Evolutionary conservation across 257 asterid species (phyloP), one percentile per base, ranked within the genome.

Genomic region (Penstemon barbatus): DNA sequence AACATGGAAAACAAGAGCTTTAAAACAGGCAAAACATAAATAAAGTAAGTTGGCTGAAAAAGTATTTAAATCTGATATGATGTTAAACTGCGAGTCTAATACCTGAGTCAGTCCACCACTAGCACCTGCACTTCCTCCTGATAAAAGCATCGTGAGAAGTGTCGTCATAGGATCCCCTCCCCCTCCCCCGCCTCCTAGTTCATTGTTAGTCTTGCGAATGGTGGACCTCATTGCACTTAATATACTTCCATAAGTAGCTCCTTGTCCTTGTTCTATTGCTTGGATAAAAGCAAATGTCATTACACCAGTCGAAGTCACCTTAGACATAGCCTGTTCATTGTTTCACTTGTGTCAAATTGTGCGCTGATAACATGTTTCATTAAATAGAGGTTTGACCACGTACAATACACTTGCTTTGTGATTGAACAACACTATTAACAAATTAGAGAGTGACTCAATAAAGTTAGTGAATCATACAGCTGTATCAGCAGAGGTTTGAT

Each of bases 281-380:
- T 94, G 96, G 79, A 94, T 94, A 80, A 94, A 87, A 3, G 97
- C 85, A 79, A 42, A 94, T 44, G 99, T 94, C 99, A 94, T 94
- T 43, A 97, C 99, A 4, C 99, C 97, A 0, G 99, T 91, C 8
- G 96, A 83, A 61, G 97, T 86, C 74, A 89, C 95, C 83, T 87
- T 86, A 48, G 99, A 86, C 40, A 91, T 82, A 73, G 91, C 87
- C 97, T 94, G 90, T 72, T 54, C 66, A 41, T 39, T 57, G 71
- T 62, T 61, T 39, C 10, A 3, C 6, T 55, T 10, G 25, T 19
- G 46, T 78, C 69, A 75, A 50, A 45, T 54, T 69, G 9, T 36
- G 43, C 48, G 50, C 5, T 9, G 38, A 66, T 13, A 25, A 25
- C 33, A 25, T 25, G 33, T 25, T 25, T 25, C 33, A 25, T 25